Percentiles rank a stretch among this genome's conserved stretches.
Evolutionary conservation across 257 asterid genomes (phyloP).

Genomic region (Penstemon davidsonii): DNA sequence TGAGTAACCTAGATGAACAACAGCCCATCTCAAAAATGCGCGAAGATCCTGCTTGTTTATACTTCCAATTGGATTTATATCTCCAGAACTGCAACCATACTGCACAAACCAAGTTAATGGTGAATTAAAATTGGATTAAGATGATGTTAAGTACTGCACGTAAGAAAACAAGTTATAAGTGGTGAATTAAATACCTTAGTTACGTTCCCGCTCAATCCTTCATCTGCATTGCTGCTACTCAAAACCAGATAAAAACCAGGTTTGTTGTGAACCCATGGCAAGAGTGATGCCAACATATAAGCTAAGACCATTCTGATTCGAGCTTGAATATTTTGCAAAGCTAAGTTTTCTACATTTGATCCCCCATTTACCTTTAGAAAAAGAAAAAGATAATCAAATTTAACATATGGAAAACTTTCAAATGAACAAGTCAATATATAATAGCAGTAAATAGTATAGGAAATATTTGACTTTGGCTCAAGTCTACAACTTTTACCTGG

Average conservation of each 20-base stretch:
- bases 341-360: conserved; percentile 79
- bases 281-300: conserved; percentile 91
- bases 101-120: conserved; percentile 32
- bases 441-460: conserved; percentile 9
- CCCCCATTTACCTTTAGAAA: conserved; percentile 81
- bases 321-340: conserved; percentile 86
- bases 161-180: conserved; percentile 7
- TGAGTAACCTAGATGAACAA: conserved; percentile 75
- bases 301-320: conserved; percentile 91
- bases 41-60: conserved; percentile 90
- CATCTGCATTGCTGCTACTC: conserved; percentile 96
- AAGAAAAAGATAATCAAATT: conserved; percentile 7
- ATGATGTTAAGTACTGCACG: background rate
- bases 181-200: conserved; percentile 60
- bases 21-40: conserved; percentile 83
- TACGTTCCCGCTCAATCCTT: conserved; percentile 86
- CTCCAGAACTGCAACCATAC: conserved; percentile 99
- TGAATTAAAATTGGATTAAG: background rate
- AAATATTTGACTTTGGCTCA: conserved; percentile 1
- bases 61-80: conserved; percentile 95
- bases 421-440: too few species aligned
- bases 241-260: conserved; percentile 92
- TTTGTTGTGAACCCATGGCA: conserved; percentile 96
- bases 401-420: too few species aligned
- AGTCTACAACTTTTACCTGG: conserved; percentile 47